Evolutionary conservation across 805 yeast species (phyloP), one percentile per base, ranked within the genome.

Genomic region (Monosporozyma yasuniensis): DNA sequence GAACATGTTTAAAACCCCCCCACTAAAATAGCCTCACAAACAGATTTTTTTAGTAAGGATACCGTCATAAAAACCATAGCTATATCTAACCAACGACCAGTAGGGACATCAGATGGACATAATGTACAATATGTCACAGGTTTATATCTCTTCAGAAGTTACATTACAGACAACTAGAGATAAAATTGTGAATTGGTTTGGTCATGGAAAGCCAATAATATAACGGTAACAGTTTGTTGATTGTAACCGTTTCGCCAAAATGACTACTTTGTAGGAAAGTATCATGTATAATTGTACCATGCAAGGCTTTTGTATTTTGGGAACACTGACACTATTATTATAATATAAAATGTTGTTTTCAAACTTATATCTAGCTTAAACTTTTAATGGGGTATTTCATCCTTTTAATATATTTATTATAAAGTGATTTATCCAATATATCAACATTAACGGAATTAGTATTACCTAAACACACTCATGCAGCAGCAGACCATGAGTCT

Each of bases 41-140:
- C 35, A 48, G 6, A 53, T n/a, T 58, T 57, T 10, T 54, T 28
- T 2, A 49, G 42, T n/a, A n/a, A n/a, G n/a, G n/a, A n/a, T n/a
- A n/a, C n/a, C n/a, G n/a, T n/a, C n/a, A n/a, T n/a, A 35, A 58
- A 58, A 30, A 58, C 61, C 22, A 56, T 47, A 2, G 61, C 47
- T 1, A 58, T 52, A 22, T 49, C 54, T 8, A 32, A 16, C 61
- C 60, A 58, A 16, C 57, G 41, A 21, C 53, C 50, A 21, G 52
- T 41, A 3, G 60, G 54, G 3, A 56, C 34, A 4, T 30, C 39
- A 11, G 52, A 38, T 1, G 60, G 60, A 18, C 28, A 16, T 4
- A 50, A 16, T 3, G 46, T 39, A 6, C 54, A 56, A 10, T 57
- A 52, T 10, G 21, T 16, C 3, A 19, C 8, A 3, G 47, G 49